Evolutionary conservation across 768 basidiomycete species (phyloP).

Genomic region (Lactarius indigo): DNA sequence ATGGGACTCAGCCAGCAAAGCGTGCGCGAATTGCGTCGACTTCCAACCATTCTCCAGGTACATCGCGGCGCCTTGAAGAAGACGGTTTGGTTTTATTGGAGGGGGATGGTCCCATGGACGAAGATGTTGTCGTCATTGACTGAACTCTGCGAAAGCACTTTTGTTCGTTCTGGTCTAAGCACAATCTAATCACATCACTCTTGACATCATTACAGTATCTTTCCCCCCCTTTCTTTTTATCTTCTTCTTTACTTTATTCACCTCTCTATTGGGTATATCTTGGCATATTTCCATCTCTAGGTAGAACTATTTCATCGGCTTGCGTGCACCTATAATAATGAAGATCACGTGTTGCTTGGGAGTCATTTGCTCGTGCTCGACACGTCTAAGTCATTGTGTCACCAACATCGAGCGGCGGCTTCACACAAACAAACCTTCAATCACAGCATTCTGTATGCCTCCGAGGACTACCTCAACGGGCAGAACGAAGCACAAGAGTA

Average conservation of each 20-base stretch:
- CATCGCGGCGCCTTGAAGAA: conserved; percentile 62
- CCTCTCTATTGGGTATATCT: conserved; percentile 17
- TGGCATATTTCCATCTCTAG: background rate
- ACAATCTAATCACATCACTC: background rate
- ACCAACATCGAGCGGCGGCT: background rate
- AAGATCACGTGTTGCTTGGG: conserved; percentile 3
- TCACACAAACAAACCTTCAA: background rate
- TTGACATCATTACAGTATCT: background rate
- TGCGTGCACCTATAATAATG: background rate
- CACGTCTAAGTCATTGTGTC: background rate
- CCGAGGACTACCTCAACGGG: background rate
- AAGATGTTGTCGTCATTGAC: conserved; percentile 53
- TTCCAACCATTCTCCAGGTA: conserved; percentile 49
- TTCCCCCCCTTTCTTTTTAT: background rate
- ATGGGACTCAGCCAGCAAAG: conserved; percentile 58
- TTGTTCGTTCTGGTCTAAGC: background rate
- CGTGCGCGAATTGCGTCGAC: conserved; percentile 38
- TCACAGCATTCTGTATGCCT: conserved; percentile 10
- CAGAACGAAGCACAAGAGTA: conserved; percentile 21
- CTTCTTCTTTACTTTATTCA: conserved; percentile 12
- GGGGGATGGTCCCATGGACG: conserved; percentile 48
- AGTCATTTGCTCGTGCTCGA: background rate
- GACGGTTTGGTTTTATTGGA: conserved; percentile 74
- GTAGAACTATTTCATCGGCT: background rate
- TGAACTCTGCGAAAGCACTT: conserved; percentile 29